Evolutionary conservation across 2,329 filamentous ascomycete species (phyloP), one percentile per base, ranked within the genome.

Genomic region (Ophiosphaerella herpotricha): DNA sequence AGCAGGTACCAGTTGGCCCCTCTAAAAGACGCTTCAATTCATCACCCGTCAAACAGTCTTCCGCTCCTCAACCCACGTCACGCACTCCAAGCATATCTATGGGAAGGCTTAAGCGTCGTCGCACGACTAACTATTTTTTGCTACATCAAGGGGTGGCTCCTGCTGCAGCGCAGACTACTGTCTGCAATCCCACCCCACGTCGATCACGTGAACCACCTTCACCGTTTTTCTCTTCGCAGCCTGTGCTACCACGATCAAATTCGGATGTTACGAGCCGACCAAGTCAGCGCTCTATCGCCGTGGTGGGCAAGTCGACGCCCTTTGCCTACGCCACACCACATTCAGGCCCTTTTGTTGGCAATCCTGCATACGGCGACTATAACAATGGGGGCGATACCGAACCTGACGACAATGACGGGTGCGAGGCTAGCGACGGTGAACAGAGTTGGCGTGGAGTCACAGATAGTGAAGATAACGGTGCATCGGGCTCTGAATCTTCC

Each of bases 311-410:
- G 63, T 50, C 81, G 0, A 87, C 86, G 0, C 79, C 79, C 2
- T 85, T 85, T 57, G 85, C 85, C n/a, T 91, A 91, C 63, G 87
- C 87, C 2, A 92, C 89, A 0, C 89, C 89, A 0, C 80, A 87
- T 65, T 91, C 87, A 63, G 70, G 70, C 0, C 64, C 64, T 1
- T 63, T 73, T 33, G 43, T 71, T n/a, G 70, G 68, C 13, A 67
- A 66, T 2, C 49, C 53, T 16, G 60, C 39, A 1, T 68, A 62
- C 43, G 52, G 50, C 16, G 61, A 56, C 9, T 66, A 59, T 42
- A 61, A 60, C 16, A 57, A 66, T 24, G 63, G 54, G 24, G 70
- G 68, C 5, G 70, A 74, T 35, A 74, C 69, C 0, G 70, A 72
- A 41, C 57, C 63, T 14, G 69, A 71, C 18, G 69, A 70, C 39